Evolutionary conservation across 2,329 filamentous ascomycete genomes (phyloP).

Genomic region (Phialophora expanda): DNA sequence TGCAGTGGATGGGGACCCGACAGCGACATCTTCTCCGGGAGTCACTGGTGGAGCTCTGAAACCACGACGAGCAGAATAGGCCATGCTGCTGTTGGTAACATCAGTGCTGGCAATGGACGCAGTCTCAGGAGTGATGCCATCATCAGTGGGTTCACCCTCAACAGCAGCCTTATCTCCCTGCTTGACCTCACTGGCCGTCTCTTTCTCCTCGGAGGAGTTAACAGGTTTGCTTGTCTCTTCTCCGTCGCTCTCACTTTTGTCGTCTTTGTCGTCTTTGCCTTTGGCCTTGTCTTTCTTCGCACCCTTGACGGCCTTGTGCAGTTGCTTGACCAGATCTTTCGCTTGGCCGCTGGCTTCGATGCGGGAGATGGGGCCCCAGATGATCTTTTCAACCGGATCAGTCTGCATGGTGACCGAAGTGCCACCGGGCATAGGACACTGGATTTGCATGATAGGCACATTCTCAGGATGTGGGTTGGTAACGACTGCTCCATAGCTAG

Average conservation of each 20-base stretch:
- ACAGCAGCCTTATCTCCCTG: neutral
- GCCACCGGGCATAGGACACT: constrained; percentile 27
- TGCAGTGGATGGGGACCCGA: neutral
- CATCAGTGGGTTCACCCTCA: neutral
- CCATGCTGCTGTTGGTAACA: neutral
- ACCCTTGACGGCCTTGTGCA: constrained; percentile 4
- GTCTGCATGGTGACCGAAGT: constrained; percentile 13
- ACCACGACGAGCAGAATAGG: neutral
- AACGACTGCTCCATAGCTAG: neutral
- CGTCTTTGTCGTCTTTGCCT: neutral
- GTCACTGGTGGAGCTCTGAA: constrained; percentile 26
- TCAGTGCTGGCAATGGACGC: constrained; percentile 15
- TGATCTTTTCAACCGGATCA: constrained; percentile 28
- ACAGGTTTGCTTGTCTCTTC: neutral
- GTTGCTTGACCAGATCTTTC: constrained; percentile 22
- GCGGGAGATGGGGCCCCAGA: constrained; percentile 23
- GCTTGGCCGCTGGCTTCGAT: constrained; percentile 21
- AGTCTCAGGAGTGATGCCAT: neutral
- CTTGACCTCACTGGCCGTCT: neutral
- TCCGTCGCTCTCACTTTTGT: constrained; percentile 6
- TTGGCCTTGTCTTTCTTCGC: constrained; percentile 4
- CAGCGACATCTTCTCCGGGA: constrained; percentile 20
- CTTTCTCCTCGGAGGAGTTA: neutral
- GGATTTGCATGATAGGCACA: constrained; percentile 20
- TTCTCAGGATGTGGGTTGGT: neutral